phyloP scores from a whole-genome alignment of 2,329 filamentous ascomycete genomes.

The Fonsecaea multimorphosa region DNA sequence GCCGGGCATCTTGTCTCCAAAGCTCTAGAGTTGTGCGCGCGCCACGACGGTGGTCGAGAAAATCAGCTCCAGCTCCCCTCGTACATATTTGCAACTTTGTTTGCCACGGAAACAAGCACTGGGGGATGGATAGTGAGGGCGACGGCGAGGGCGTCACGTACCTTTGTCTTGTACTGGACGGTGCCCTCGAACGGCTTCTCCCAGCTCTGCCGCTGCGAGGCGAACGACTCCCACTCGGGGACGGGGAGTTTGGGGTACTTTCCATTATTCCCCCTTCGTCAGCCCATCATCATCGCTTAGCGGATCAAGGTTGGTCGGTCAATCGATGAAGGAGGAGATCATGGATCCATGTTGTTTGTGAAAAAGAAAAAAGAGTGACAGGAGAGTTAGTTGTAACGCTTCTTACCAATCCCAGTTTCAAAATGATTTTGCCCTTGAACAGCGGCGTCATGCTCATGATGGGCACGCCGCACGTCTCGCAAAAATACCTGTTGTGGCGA shows the following conservation, averaged over 20 bases:
- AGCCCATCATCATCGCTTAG: neutral
- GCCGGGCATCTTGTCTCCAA: slow-evolving; percentile 30
- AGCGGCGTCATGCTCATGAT: slow-evolving; percentile 54
- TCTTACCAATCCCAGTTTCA: slow-evolving; percentile 57
- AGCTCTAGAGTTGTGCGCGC: no score
- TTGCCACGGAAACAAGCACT: neutral
- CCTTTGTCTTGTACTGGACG: slow-evolving; percentile 36
- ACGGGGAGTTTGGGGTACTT: slow-evolving; percentile 35
- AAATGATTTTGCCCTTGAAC: slow-evolving; percentile 51
- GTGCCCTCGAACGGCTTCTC: slow-evolving; percentile 32
- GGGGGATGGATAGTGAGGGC: no score
- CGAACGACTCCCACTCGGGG: slow-evolving; percentile 39
- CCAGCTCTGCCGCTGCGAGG: slow-evolving; percentile 31
- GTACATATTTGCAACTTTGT: no score
- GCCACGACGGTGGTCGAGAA: no score
- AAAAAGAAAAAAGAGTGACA: neutral
- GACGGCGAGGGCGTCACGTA: no score
- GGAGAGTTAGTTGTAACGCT: neutral
- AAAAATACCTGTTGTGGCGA: slow-evolving; percentile 49
- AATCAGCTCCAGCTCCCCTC: no score
- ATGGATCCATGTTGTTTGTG: no score
- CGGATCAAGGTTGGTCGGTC: no score
- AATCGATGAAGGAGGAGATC: neutral
- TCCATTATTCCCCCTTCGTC: neutral
- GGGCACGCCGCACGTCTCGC: slow-evolving; percentile 55